Percentiles rank a stretch among this genome's conserved stretches.
phyloP scores from a whole-genome alignment of 495 filamentous ascomycete species.

The Penicillium maclennaniae region DNA sequence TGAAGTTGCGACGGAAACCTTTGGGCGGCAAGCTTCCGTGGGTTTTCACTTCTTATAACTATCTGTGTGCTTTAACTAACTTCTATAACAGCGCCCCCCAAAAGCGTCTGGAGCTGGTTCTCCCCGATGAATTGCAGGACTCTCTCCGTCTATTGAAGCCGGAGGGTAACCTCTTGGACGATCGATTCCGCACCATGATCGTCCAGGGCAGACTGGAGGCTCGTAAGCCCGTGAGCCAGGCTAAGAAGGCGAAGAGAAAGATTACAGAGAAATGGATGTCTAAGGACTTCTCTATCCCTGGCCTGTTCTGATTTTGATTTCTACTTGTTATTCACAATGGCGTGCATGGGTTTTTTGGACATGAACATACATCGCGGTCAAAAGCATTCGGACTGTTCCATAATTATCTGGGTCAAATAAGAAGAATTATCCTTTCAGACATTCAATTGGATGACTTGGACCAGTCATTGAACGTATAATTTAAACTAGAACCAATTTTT shows the following conservation, averaged over 20 bases:
- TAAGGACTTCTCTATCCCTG: conserved; percentile 79
- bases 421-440: background rate
- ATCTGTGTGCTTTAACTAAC: conserved; percentile 23
- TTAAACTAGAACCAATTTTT: background rate
- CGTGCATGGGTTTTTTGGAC: conserved; percentile 28
- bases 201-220: conserved; percentile 85
- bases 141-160: conserved; percentile 85
- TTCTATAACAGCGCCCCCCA: conserved; percentile 58
- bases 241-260: conserved; percentile 71
- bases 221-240: conserved; percentile 69
- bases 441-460: background rate
- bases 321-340: conserved; percentile 22
- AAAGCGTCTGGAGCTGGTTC: conserved; percentile 77
- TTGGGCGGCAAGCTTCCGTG: conserved; percentile 67
- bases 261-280: conserved; percentile 93
- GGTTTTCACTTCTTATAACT: conserved; percentile 20
- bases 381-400: conserved; percentile 6
- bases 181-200: conserved; percentile 84
- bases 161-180: conserved; percentile 87
- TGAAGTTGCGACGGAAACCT: conserved; percentile 64
- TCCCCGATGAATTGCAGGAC: conserved; percentile 91
- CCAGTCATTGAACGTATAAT: background rate
- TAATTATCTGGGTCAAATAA: background rate
- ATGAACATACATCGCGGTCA: conserved; percentile 30
- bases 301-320: conserved; percentile 25